Evolutionary conservation across 768 basidiomycete genomes (phyloP).

Genomic region (Mycena olivaceomarginata): DNA sequence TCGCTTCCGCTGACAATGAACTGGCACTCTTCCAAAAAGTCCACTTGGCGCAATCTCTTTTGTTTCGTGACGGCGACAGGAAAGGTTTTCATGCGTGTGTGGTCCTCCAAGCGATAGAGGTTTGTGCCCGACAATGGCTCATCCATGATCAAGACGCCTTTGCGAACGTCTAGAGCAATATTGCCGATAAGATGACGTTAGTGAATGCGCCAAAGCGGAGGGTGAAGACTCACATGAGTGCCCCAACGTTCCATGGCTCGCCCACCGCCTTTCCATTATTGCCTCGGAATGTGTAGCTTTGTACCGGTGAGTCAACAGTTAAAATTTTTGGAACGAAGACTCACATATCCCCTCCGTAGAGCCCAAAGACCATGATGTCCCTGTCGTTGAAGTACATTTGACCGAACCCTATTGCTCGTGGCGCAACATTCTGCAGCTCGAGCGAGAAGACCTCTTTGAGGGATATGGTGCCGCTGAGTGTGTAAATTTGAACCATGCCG

Average conservation of each 20-base stretch:
- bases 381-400: constrained; percentile 34
- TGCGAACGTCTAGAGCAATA: constrained; percentile 29
- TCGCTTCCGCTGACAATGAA: constrained; percentile 44
- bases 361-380: constrained; percentile 44
- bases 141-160: constrained; percentile 37
- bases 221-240: constrained; percentile 42
- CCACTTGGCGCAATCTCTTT: constrained; percentile 37
- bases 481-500: constrained; percentile 44
- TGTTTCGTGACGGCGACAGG: constrained; percentile 32
- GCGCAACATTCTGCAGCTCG: constrained; percentile 37
- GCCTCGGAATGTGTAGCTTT: constrained; percentile 45
- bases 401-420: constrained; percentile 46
- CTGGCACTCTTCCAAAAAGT: constrained; percentile 34
- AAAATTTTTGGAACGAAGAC: constrained; percentile 21
- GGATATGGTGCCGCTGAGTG: constrained; percentile 36
- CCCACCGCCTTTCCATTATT: constrained; percentile 31
- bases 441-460: constrained; percentile 42
- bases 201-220: constrained; percentile 13
- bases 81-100: constrained; percentile 33
- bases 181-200: constrained; percentile 32
- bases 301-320: constrained; percentile 11
- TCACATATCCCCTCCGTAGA: constrained; percentile 46
- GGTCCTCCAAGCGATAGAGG: constrained; percentile 32
- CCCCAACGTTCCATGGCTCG: constrained; percentile 36
- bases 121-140: constrained; percentile 33